These are phyloP conservation scores for Termitomyces sp. DNA, from an alignment of 1,284 basidiomycete species.

Conservation along the genomic window DNA sequence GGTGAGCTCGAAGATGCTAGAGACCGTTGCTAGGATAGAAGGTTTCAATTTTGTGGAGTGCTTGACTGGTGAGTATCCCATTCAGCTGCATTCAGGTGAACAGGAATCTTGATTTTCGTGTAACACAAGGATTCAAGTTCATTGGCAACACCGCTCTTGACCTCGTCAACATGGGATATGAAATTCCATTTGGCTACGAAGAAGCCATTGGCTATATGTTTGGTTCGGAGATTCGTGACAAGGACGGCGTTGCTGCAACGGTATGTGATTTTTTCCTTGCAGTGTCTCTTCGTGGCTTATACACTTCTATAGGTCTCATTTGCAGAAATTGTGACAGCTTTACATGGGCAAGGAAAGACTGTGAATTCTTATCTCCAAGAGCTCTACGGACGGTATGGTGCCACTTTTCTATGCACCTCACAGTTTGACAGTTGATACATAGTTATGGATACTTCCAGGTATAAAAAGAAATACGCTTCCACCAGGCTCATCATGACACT, in stretches of 20 bases:
- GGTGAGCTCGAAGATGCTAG: conserved; percentile 85
- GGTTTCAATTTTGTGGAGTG: conserved; percentile 82
- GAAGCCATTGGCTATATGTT: conserved; percentile 89
- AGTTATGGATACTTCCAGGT: conserved; percentile 58
- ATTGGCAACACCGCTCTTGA: conserved; percentile 77
- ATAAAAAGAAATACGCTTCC: background rate
- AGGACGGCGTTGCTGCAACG: conserved; percentile 77
- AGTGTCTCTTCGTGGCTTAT: background rate
- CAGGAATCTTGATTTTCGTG: background rate
- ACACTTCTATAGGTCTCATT: conserved; percentile 48
- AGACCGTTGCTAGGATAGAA: conserved; percentile 65
- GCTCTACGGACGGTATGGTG: conserved; percentile 55
- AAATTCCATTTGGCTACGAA: conserved; percentile 81
- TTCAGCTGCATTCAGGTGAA: background rate
- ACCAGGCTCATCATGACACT: background rate
- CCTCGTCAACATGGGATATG: conserved; percentile 60
- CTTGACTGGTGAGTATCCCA: conserved; percentile 56
- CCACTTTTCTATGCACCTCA: background rate
- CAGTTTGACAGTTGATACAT: background rate
- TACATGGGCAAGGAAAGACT: conserved; percentile 48
- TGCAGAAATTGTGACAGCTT: conserved; percentile 53
- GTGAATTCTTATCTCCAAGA: conserved; percentile 53
- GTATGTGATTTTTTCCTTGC: conserved; percentile 31
- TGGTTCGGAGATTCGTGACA: conserved; percentile 71
- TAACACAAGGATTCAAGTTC: conserved; percentile 68